Base-by-base conservation (phyloP, 2,329 filamentous ascomycete species). In the Dothistroma pini region DNA sequence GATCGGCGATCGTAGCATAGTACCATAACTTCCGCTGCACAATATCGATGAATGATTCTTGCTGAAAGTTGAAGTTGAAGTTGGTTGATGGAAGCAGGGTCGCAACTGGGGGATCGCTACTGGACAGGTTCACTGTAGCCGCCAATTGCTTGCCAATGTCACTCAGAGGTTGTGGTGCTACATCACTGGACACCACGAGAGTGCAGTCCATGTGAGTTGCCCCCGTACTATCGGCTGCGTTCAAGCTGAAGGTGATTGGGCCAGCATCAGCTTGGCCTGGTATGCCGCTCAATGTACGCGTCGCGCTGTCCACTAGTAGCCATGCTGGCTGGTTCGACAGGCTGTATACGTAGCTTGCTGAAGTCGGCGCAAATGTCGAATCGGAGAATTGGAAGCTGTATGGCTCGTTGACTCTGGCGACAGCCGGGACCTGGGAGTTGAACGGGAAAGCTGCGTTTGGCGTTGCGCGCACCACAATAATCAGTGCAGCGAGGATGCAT, bases 371-470 rank as follows among this genome's bases (percentile, higher is more conserved):
- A 75, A 96, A 96, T 0, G 91, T 96, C 44, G 86, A 86, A 16
- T 81, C 75, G 10, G 89, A 88, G 69, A 96, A 89, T 32, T 84
- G 80, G 70, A 93, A 91, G 10, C 80, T 83, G 75, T 91, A 95
- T 2, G 81, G 80, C 68, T 87, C 72, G 47, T 83, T 84, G 61
- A 89, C 80, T 66, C 89, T 84, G 21, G 90, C 91, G 57, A 93
- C 88, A 3, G 89, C 88, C 34, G 91, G 91, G 0, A 96, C 83
- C 74, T 96, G 92, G 2, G 90, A 87, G 75, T 95, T 96, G 74
- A 96, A 81, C 0, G 91, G 91, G 68, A 93, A 93, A 52, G 79
- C 79, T 56, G 77, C 70, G 50, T 74, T 72, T 19, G 77, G 75
- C 25, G 63, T 66, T 59, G 74, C 74, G 41, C 35, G 54, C 47